Conservation (phyloP, 2,329 filamentous ascomycete genomes). For the Neobulgaria alba region DNA sequence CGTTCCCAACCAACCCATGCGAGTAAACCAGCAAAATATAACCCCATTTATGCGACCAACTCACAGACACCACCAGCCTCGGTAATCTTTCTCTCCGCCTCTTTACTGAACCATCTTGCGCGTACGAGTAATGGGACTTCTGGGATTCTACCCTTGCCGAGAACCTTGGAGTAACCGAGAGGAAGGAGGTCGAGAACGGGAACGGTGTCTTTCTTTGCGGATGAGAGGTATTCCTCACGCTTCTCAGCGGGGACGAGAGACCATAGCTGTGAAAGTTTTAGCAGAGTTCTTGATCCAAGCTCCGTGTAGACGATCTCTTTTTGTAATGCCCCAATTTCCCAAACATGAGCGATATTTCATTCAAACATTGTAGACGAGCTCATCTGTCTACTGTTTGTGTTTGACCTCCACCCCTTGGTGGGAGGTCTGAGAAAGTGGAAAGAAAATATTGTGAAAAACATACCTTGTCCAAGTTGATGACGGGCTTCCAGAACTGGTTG, state of each 20-base stretch:
- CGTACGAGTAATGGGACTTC: slow-evolving; percentile 89
- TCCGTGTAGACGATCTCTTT: too few species aligned
- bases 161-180: slow-evolving; percentile 96
- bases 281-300: too few species aligned
- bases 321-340: too few species aligned
- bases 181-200: slow-evolving; percentile 96
- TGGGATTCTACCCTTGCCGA: slow-evolving; percentile 95
- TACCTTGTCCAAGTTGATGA: slow-evolving; percentile 98
- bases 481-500: slow-evolving; percentile 97
- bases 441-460: slow-evolving; percentile 23
- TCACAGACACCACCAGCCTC: slow-evolving; percentile 93
- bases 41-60: slow-evolving; percentile 71
- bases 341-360: too few species aligned
- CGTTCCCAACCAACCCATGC: neutral
- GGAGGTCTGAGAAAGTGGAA: neutral
- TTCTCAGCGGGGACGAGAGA: slow-evolving; percentile 87
- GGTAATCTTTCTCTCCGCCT: slow-evolving; percentile 98
- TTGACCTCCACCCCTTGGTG: neutral
- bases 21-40: neutral
- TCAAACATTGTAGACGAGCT: neutral
- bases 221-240: slow-evolving; percentile 82
- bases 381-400: neutral
- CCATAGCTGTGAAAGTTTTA: slow-evolving; percentile 68
- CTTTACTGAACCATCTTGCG: slow-evolving; percentile 88
- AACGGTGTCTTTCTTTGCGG: slow-evolving; percentile 77